phyloP scores from a whole-genome alignment of 2,329 filamentous ascomycete species.

The Leptographium procerum region DNA sequence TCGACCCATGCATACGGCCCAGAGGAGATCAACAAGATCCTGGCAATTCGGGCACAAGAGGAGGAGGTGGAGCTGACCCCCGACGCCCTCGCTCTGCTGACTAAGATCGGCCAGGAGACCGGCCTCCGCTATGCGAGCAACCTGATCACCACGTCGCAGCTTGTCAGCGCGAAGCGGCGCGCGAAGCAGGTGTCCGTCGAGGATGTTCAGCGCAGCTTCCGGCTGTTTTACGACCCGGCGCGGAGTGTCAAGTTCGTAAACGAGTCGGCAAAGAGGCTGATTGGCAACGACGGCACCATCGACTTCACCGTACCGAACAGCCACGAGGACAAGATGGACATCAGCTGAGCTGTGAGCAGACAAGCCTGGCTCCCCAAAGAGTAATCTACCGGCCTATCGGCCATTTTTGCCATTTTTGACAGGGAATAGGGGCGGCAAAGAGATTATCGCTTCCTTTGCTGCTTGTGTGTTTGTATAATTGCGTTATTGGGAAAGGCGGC shows the following conservation, averaged over 20 bases:
- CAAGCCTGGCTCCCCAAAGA: no score
- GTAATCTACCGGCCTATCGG: no score
- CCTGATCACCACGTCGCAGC: slow-evolving; percentile 86
- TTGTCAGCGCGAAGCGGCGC: slow-evolving; percentile 75
- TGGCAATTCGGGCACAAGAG: slow-evolving; percentile 85
- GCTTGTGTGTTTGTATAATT: background rate
- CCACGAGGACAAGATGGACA: slow-evolving; percentile 33
- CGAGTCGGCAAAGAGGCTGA: slow-evolving; percentile 85
- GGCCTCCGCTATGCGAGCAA: slow-evolving; percentile 95
- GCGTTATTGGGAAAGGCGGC: background rate
- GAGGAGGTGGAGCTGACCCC: slow-evolving; percentile 88
- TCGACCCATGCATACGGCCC: slow-evolving; percentile 75
- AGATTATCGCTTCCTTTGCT: background rate
- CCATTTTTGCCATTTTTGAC: no score
- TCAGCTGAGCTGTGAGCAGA: slow-evolving; percentile 9
- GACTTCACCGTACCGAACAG: slow-evolving; percentile 50
- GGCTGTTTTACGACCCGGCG: slow-evolving; percentile 81
- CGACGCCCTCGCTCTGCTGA: slow-evolving; percentile 82
- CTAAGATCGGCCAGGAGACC: slow-evolving; percentile 89
- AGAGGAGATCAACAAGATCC: slow-evolving; percentile 85
- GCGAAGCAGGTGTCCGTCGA: slow-evolving; percentile 73
- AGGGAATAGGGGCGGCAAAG: background rate
- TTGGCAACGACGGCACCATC: slow-evolving; percentile 74
- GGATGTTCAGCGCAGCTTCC: slow-evolving; percentile 88
- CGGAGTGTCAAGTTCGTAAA: slow-evolving; percentile 84